Evolutionary conservation across 1,284 basidiomycete species (phyloP), one percentile per base, ranked within the genome.

Genomic region (Microbotryum intermedium): DNA sequence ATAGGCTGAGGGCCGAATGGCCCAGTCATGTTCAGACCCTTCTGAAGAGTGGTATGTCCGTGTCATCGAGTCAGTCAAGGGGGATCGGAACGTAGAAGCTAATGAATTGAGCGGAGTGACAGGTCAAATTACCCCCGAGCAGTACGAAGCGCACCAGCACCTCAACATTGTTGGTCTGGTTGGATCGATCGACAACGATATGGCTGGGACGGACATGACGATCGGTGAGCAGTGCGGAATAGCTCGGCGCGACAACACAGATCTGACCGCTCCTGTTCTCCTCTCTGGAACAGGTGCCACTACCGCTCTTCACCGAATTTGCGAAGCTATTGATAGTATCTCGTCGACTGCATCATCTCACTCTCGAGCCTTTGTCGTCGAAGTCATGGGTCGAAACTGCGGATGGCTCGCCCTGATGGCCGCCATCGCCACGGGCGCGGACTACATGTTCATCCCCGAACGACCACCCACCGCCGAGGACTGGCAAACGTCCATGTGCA

Each of bases 311-410:
- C 90, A 94, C 71, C 84, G 95, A 48, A 98, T 98, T 62, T 97
- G 93, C 75, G 95, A 98, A 76, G 84, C 92, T 20, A 89, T 99
- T 74, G 94, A 99, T 75, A 93, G 91, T 65, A 97, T 99, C 76
- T 94, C 93, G 67, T 94, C 92, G 8, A 98, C 94, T 1, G 94
- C 94, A 13, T 84, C 84, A 59, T 94, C 90, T 55, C 94, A 99
- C 76, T 95, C 91, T 18, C 84, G 95, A 66, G 95, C 95, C 0
- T 99, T 99, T 76, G 94, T 98, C 52, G 82, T 99, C 39, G 95
- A 98, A 74, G 94, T 98, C 64, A 99, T 98, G 95, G 95, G 95
- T 28, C 80, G 94, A 53, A 90, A 97, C 73, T 98, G 95, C 74
- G 95, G 95, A 42, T 98, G 93, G 95, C 81, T 98, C 28, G 92